Conservation (phyloP, 805 yeast species). For the Metschnikowia lachancei region DNA sequence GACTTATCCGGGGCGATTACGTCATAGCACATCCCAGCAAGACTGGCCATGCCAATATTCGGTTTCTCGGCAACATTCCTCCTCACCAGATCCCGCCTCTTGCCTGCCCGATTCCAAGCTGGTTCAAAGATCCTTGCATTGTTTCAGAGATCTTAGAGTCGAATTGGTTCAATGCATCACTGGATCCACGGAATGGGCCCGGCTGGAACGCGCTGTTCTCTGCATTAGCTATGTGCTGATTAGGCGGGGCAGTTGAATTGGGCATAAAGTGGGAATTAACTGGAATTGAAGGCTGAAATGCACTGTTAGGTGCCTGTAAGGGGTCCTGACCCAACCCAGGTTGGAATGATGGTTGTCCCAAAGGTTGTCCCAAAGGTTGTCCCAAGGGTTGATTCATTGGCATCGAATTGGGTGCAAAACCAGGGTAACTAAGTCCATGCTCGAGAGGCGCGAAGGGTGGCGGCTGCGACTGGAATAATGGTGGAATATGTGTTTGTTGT, state of each 20-base stretch:
- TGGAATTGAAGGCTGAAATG: slow-evolving; percentile 3
- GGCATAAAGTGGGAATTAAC: slow-evolving; percentile 2
- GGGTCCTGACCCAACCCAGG: slow-evolving; percentile 5
- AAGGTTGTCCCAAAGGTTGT: slow-evolving; percentile 6
- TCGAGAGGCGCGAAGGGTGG: slow-evolving; percentile 7
- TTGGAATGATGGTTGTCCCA: slow-evolving; percentile 6
- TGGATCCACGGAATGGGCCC: slow-evolving; percentile 3
- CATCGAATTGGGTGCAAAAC: slow-evolving; percentile 5
- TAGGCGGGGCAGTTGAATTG: neutral
- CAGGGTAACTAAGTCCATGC: neutral
- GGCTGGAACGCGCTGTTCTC: slow-evolving; percentile 7
- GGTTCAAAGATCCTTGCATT: slow-evolving; percentile 12
- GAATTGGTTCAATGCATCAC: slow-evolving; percentile 6
- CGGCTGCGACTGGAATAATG: slow-evolving; percentile 6
- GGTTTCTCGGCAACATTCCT: neutral
- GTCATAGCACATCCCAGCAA: neutral
- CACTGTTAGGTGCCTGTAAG: slow-evolving; percentile 2
- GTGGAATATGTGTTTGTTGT: slow-evolving; percentile 7
- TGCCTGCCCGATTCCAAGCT: slow-evolving; percentile 13
- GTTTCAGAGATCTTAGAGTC: slow-evolving; percentile 11
- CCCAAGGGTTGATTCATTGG: slow-evolving; percentile 5
- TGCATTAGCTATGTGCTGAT: neutral
- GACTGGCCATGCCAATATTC: neutral
- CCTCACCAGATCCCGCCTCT: slow-evolving; percentile 13
- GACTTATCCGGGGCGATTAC: no score